These are phyloP conservation scores for Zygotorulaspora sp. DNA, from an alignment of 805 yeast species.

Conservation along the genomic window DNA sequence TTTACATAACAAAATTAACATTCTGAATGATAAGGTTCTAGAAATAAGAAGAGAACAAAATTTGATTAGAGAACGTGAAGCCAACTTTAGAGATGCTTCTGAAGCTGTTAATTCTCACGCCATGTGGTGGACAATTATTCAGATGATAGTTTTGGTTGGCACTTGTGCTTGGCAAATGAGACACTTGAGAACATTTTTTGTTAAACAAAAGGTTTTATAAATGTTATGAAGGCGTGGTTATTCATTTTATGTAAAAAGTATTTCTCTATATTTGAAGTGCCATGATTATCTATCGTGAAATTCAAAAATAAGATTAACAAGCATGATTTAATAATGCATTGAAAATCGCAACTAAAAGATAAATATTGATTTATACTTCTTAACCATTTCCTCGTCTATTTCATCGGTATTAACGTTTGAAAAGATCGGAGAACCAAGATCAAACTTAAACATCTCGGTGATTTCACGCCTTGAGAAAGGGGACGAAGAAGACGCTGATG, in stretches of 20 bases:
- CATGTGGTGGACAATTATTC: conserved; percentile 69
- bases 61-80: conserved; percentile 70
- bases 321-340: too few relatives aligned
- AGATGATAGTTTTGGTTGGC: conserved; percentile 56
- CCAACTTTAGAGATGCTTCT: conserved; percentile 63
- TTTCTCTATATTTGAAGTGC: too few relatives aligned
- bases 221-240: too few relatives aligned
- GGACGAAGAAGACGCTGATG: not conserved
- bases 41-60: conserved; percentile 65
- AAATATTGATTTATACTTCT: conserved; percentile 21
- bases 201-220: conserved; percentile 58
- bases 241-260: too few relatives aligned
- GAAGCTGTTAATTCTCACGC: conserved; percentile 67
- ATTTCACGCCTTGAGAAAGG: not conserved
- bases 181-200: conserved; percentile 70
- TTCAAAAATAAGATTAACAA: too few relatives aligned
- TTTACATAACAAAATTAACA: conserved; percentile 53
- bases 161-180: conserved; percentile 73
- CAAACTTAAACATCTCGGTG: conserved; percentile 7
- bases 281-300: too few relatives aligned
- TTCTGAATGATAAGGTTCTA: conserved; percentile 50
- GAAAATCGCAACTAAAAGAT: too few relatives aligned
- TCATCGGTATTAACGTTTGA: conserved; percentile 15
- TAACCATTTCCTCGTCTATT: conserved; percentile 22
- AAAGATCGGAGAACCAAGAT: conserved; percentile 20